A percentile compares a stretch with the other conserved stretches of the same genome.
Evolutionary conservation across 108 stramenopile species (phyloP).

Genomic region (Aurantiochytrium sp.): DNA sequence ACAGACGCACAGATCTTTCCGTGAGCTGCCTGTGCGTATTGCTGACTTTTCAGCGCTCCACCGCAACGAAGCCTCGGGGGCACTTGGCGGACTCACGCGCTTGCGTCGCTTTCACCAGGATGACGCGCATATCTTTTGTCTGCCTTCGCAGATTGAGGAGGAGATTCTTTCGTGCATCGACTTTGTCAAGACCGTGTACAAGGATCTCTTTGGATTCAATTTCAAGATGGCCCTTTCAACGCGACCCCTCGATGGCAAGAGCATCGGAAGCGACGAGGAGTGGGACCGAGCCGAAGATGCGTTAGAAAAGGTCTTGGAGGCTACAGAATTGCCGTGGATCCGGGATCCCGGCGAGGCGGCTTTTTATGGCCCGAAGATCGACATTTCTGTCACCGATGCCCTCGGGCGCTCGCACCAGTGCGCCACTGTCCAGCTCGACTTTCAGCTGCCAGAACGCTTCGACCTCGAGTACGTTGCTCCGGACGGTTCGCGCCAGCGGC

Average conservation of each 20-base stretch:
- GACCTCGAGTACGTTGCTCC: conserved; percentile 52
- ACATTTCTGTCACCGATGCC: conserved; percentile 98
- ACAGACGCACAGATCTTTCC: background rate
- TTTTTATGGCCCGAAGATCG: conserved; percentile 99
- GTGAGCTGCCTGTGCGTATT: conserved; percentile 23
- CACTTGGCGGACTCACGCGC: conserved; percentile 14
- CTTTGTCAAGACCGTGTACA: background rate
- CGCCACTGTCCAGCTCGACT: conserved; percentile 97
- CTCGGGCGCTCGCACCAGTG: conserved; percentile 98
- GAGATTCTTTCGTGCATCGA: conserved; percentile 14
- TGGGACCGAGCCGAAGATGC: conserved; percentile 2
- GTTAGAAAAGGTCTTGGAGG: background rate
- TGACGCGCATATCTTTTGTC: conserved; percentile 26
- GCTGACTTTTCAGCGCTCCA: conserved; percentile 24
- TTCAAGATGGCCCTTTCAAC: background rate
- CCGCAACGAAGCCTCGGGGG: conserved; percentile 27
- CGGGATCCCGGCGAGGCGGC: conserved; percentile 96
- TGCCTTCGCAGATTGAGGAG: conserved; percentile 25
- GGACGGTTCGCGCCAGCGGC: conserved; percentile 45
- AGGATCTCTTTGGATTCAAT: background rate
- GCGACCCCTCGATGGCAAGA: background rate
- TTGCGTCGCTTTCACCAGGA: conserved; percentile 22
- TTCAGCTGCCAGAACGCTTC: conserved; percentile 96
- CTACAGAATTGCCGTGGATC: conserved; percentile 63
- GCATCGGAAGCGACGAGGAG: background rate